Percentiles rank a stretch among this genome's conserved stretches.
phyloP scores from a whole-genome alignment of 768 basidiomycete species.

The Tulasnella sp. region DNA sequence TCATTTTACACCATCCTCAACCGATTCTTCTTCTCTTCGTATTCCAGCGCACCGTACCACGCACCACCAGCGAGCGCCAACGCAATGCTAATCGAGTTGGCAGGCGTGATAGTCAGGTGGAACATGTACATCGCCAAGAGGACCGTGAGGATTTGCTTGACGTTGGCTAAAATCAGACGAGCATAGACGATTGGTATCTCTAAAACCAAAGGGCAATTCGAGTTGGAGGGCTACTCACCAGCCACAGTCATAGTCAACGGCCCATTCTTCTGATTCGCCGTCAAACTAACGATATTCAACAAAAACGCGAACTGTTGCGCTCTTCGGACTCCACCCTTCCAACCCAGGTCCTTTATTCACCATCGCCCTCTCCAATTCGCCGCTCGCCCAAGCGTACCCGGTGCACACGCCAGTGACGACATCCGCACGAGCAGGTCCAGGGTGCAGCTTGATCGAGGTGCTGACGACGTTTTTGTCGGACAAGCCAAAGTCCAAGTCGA shows the following conservation, averaged over 20 bases:
- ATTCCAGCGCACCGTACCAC: constrained; percentile 66
- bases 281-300: constrained; percentile 89
- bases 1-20: neutral
- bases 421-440: constrained; percentile 81
- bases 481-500: constrained; percentile 9
- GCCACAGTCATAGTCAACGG: constrained; percentile 88
- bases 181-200: no score
- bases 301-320: constrained; percentile 67
- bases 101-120: constrained; percentile 65
- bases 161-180: constrained; percentile 48
- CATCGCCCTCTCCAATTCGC: constrained; percentile 65
- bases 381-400: constrained; percentile 72
- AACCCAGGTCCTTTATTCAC: constrained; percentile 40
- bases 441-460: constrained; percentile 41
- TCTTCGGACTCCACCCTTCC: neutral
- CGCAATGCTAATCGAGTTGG: constrained; percentile 74
- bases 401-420: constrained; percentile 84
- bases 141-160: constrained; percentile 90
- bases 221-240: constrained; percentile 41
- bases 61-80: constrained; percentile 83
- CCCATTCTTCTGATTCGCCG: constrained; percentile 88
- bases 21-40: constrained; percentile 27
- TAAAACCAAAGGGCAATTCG: neutral
- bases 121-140: constrained; percentile 78
- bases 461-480: neutral